These are phyloP conservation scores for Lactarius tabidus DNA, from an alignment of 768 basidiomycete species.

Conservation along the genomic window DNA sequence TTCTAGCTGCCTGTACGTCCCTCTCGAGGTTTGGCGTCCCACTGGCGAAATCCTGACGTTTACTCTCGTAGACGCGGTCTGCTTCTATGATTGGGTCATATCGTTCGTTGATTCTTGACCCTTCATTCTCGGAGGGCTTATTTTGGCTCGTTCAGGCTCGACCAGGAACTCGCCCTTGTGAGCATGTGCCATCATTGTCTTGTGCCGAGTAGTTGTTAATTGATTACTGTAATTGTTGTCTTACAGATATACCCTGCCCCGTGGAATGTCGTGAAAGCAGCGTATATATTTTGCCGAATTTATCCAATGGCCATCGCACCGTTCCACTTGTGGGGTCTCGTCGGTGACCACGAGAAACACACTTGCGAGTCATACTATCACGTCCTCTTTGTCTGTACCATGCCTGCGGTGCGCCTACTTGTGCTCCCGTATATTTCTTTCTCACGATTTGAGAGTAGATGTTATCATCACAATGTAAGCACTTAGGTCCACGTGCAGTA, in stretches of 20 bases:
- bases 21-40: background rate
- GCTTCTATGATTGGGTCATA: slow-evolving; percentile 26
- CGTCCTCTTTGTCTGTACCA: slow-evolving; percentile 5
- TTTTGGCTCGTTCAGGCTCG: slow-evolving; percentile 9
- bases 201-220: background rate
- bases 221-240: background rate
- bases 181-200: background rate
- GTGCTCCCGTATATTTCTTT: background rate
- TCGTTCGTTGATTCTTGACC: slow-evolving; percentile 14
- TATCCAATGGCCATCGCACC: slow-evolving; percentile 18
- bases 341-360: background rate
- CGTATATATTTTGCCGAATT: slow-evolving; percentile 24
- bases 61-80: slow-evolving; percentile 7
- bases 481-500: background rate
- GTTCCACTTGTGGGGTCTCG: slow-evolving; percentile 16
- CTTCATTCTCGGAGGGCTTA: background rate
- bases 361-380: slow-evolving; percentile 6
- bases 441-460: slow-evolving; percentile 4
- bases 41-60: background rate
- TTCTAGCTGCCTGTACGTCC: slow-evolving; percentile 15
- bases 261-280: slow-evolving; percentile 17
- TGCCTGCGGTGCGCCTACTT: slow-evolving; percentile 15
- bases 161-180: slow-evolving; percentile 17
- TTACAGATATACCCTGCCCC: slow-evolving; percentile 17
- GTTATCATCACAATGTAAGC: slow-evolving; percentile 20